Evolutionary conservation across 2,329 filamentous ascomycete genomes (phyloP), one percentile per base, ranked within the genome.

Genomic region (Neopestalotiopsis sp.): DNA sequence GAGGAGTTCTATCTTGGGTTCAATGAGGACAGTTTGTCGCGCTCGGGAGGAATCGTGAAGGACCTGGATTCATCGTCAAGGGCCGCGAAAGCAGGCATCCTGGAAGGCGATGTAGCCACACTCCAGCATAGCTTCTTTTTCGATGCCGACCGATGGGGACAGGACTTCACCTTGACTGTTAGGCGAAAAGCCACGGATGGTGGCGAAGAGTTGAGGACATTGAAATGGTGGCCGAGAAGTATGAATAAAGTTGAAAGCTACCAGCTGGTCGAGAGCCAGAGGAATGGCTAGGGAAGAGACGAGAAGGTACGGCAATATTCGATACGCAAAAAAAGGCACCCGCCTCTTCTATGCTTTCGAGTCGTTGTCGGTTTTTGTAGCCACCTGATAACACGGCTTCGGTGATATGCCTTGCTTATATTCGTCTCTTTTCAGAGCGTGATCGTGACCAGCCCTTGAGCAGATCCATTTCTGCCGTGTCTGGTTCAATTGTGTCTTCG

Each of bases 391-490:
- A 28, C 34, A 38, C 10, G 5, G 34, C 34, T 38, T 38, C 10
- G 34, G 10, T 38, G 6, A 1, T 38, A 10, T 38, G 34, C 6
- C 10, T 38, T 10, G 6, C 6, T 53, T 17, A 53, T 53, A n/a
- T 17, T 17, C 45, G 13, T 53, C 45, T 17, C n/a, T 53, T 53
- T 53, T 53, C 45, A 14, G 45, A 53, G 17, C 45, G 45, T n/a
- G 45, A 53, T 6, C 45, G 45, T 32, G 61, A 34, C 61, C 61
- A 64, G 4, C 61, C 61, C 28, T 24, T 45, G 1, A 64, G 34
- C 5, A 64, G 61, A 12, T 64, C 20, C 61, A 64, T 64, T 38
- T 64, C 61, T 49, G 61, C 61, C 13, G 61, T 64, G 9, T 38
- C 61, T 12, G n/a, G n/a, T 12, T 64, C 40, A 38, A 64, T 64